Evolutionary conservation across 345 rosid species (phyloP).

Genomic region (Camelina hispida): DNA sequence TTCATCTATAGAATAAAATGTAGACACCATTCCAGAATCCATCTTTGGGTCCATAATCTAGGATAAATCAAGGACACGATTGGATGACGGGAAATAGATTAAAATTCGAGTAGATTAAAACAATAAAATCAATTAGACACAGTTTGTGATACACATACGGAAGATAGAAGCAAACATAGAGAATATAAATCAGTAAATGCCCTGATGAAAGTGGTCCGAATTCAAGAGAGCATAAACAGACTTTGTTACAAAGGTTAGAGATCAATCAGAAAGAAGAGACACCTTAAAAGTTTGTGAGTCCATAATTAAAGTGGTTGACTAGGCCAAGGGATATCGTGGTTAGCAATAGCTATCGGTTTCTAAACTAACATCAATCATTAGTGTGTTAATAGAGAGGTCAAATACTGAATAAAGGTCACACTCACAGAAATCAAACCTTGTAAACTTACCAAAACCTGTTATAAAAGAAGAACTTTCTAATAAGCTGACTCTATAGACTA

Average conservation of each 20-base stretch:
- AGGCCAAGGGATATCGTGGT: conserved; percentile 12
- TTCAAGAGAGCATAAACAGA: too few species aligned
- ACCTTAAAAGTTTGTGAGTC: not conserved
- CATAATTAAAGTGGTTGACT: not conserved
- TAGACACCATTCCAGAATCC: conserved; percentile 90
- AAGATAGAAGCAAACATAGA: not conserved
- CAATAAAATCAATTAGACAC: conserved; percentile 1
- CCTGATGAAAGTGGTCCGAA: too few species aligned
- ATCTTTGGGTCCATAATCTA: conserved; percentile 99
- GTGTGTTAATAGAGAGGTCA: not conserved
- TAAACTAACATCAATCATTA: not conserved
- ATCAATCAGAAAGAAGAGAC: too few species aligned
- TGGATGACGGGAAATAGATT: not conserved
- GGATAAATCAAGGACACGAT: conserved; percentile 20
- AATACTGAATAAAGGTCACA: not conserved
- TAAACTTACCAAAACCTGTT: not conserved
- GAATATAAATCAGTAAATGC: too few species aligned
- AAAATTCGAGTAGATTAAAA: not conserved
- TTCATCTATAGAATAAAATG: conserved; percentile 86
- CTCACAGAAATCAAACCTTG: not conserved
- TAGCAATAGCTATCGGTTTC: not conserved
- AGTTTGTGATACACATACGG: not conserved
- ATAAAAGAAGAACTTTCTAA: not conserved
- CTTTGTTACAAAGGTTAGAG: too few species aligned
- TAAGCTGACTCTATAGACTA: conserved; percentile 13